Base-by-base conservation (phyloP, 441 rosid species). In the Erodium moschatum region DNA sequence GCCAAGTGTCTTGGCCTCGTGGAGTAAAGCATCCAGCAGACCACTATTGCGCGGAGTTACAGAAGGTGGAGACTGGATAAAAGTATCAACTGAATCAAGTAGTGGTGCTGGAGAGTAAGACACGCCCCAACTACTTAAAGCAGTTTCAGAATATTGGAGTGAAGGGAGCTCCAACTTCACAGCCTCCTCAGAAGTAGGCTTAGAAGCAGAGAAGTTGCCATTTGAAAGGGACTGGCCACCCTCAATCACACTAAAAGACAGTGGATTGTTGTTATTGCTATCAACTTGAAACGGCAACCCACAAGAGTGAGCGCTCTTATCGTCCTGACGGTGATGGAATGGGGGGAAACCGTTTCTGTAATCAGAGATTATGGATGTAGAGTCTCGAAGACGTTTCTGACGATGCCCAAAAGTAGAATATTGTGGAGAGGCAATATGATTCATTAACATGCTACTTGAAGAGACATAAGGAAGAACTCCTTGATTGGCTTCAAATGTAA, bases 121-220 rank as follows among this genome's bases (percentile, higher is more conserved):
- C 50, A 80, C 69, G 70, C 81, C 90, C 96, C 96, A 86, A 82
- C 86, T 83, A 76, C 87, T 84, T 70, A 87, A 79, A 69, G 84
- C 83, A 73, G 82, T 72, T 79, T 89, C 94, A 73, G 88, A 68
- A 88, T 85, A 86, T 95, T 95, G 99, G 99, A 95, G 92, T 95
- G 99, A 95, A 24, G 27, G 27, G 27, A 24, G 27, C 27, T 24
- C 27, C 27, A 24, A 24, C 27, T 24, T 24, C 27, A 89, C 78
- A 75, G 89, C 85, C 92, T 80, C 94, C 46, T 40, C 8, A 16
- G 81, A 73, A 20, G 56, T 48, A 78, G 93, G 87, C 86, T 79
- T 85, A 69, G 96, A 91, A 95, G 98, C 78, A 80, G 95, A 84
- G 90, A 85, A 82, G 81, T 81, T 74, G 89, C 92, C 96, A 87